Evolutionary conservation across 2,329 filamentous ascomycete species (phyloP).

Genomic region (Pseudogymnoascus sp.): DNA sequence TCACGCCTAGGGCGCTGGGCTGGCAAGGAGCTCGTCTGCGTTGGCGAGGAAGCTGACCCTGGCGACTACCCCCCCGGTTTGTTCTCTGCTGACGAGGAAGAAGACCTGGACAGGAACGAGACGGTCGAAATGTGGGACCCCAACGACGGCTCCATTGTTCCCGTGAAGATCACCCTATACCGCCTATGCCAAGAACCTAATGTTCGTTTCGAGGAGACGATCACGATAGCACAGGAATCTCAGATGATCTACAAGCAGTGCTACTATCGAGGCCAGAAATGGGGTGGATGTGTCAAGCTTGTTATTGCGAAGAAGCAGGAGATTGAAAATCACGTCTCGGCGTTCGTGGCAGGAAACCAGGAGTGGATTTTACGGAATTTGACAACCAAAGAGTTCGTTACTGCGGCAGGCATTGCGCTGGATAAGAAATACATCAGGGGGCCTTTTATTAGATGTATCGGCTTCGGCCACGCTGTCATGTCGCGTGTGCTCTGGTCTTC

Average conservation of each 20-base stretch:
- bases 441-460: neutral
- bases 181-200: no score
- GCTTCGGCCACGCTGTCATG: neutral
- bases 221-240: no score
- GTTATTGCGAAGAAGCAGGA: neutral
- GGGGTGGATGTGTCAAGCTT: neutral
- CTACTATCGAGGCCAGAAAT: no score
- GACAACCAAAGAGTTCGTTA: neutral
- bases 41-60: neutral
- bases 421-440: neutral
- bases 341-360: neutral
- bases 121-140: neutral
- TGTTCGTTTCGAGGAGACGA: no score
- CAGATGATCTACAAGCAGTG: no score
- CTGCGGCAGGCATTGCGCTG: neutral
- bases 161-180: no score
- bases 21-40: neutral
- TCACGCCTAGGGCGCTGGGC: neutral
- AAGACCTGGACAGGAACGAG: neutral
- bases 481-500: neutral
- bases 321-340: neutral
- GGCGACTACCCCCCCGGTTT: conserved; percentile 18
- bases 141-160: neutral
- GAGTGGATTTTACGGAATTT: neutral
- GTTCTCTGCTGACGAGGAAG: conserved; percentile 18